Conservation (phyloP, 305 asterid species). For the Caryopteris hybrid region DNA sequence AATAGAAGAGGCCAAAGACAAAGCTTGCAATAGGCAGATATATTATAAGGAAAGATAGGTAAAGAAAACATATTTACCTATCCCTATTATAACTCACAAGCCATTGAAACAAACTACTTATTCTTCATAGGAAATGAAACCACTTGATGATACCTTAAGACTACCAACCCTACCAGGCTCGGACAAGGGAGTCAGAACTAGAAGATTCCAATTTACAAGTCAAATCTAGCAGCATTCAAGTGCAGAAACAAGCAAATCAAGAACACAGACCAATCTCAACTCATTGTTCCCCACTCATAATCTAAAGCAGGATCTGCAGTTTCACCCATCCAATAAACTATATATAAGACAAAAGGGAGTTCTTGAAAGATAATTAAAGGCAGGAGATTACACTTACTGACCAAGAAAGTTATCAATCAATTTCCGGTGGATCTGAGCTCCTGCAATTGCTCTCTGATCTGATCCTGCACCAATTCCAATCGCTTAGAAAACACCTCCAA, state of each 20-base stretch:
- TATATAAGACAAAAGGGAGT: constrained; percentile 22
- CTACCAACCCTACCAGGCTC: not conserved
- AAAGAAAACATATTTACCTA: not conserved
- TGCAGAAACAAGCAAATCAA: constrained; percentile 32
- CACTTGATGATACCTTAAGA: not conserved
- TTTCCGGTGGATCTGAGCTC: constrained; percentile 76
- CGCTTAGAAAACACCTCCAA: constrained; percentile 90
- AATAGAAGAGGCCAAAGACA: not conserved
- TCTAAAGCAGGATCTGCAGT: constrained; percentile 39
- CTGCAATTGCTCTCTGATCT: constrained; percentile 74
- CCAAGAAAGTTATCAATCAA: constrained; percentile 29
- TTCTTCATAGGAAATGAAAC: not conserved
- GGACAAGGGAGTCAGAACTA: not conserved
- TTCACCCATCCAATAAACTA: constrained; percentile 30
- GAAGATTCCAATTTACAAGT: constrained; percentile 38
- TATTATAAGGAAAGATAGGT: not conserved
- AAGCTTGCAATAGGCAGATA: no score
- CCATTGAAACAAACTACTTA: constrained; percentile 15
- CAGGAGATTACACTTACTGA: constrained; percentile 28
- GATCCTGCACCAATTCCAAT: constrained; percentile 89
- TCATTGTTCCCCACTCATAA: constrained; percentile 52
- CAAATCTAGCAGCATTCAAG: constrained; percentile 37
- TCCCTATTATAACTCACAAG: constrained; percentile 10
- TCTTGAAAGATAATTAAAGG: not conserved
- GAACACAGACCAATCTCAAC: constrained; percentile 29